Base-by-base conservation (phyloP, 345 rosid species). In the Rhodamnia argentea region DNA sequence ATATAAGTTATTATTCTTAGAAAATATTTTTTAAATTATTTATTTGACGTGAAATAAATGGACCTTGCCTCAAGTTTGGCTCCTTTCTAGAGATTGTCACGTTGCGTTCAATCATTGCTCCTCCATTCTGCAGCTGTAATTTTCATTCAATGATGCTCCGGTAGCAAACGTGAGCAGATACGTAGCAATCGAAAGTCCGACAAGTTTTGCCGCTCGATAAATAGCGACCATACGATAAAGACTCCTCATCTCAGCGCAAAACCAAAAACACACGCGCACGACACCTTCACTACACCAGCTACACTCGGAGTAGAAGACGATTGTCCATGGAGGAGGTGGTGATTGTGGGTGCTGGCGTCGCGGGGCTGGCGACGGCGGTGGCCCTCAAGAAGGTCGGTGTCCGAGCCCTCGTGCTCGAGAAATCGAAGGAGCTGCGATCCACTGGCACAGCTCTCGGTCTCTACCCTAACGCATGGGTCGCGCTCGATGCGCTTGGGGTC, bases 401-500 rank as follows among this genome's bases (percentile, higher is more conserved):
- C 42, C 53, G 22, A 82, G 84, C 91, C n/a, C 40, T 91, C 59
- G 85, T 91, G 4, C 54, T 91, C 7, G 93, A 92, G 87, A 88
- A 86, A 84, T 82, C 89, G 2, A 82, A 87, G 0, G 84, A 42
- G 74, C 88, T 90, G 5, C 83, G 92, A 59, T 16, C 88, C 84
- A 85, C 90, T 2, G 94, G 92, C 2, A 83, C 93, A 2, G 91
- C 90, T 22, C 29, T 92, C 15, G 85, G 50, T 5, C 89, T 92
- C n/a, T 53, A 18, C 52, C 90, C 93, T 4, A 90, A 90, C 59
- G 94, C 90, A 14, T 91, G 92, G 92, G 86, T 88, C 13, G 91
- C 92, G 52, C 92, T 92, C 22, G 91, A 92, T 27, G 89, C 88
- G 22, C 91, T 92, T 26, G 91, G 93, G 5, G 90, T 91, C 51